Percentiles rank a stretch among this genome's conserved stretches.
These are phyloP conservation scores for Syzygium grande DNA, from an alignment of 345 rosid species.

Conservation along the genomic window DNA sequence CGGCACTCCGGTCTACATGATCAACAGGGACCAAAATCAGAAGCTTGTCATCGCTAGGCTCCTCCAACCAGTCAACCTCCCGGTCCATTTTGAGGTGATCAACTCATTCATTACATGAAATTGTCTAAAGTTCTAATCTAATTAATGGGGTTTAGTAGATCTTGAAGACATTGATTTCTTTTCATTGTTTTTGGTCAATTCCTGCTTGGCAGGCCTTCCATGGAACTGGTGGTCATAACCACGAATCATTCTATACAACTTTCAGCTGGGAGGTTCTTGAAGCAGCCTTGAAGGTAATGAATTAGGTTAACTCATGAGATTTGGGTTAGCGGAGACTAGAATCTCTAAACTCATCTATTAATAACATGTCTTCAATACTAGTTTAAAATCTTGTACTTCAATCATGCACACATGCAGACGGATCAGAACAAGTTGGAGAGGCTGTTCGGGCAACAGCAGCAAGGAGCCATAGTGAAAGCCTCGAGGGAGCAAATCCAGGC, in stretches of 20 bases:
- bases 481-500: slow-evolving; percentile 32
- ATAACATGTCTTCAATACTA: no score
- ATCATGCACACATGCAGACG: slow-evolving; percentile 11
- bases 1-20: slow-evolving; percentile 29
- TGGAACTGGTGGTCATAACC: slow-evolving; percentile 22
- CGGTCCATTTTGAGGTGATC: slow-evolving; percentile 21
- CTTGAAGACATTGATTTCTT: not conserved
- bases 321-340: not conserved
- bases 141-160: not conserved
- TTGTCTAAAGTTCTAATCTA: not conserved
- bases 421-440: slow-evolving; percentile 22
- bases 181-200: not conserved
- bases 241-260: slow-evolving; percentile 23
- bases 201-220: slow-evolving; percentile 10
- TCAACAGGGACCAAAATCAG: slow-evolving; percentile 26
- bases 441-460: slow-evolving; percentile 16
- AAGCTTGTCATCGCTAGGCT: slow-evolving; percentile 22
- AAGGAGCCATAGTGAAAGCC: slow-evolving; percentile 27
- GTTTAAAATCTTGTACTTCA: not conserved
- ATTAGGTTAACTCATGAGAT: not conserved
- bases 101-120: not conserved
- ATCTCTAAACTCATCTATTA: no score
- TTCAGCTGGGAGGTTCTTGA: slow-evolving; percentile 48
- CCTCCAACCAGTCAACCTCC: slow-evolving; percentile 26
- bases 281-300: slow-evolving; percentile 31